A percentile compares a stretch with the other conserved stretches of the same genome.
phyloP scores from a whole-genome alignment of 805 yeast genomes.

The Lipomyces kockii region DNA sequence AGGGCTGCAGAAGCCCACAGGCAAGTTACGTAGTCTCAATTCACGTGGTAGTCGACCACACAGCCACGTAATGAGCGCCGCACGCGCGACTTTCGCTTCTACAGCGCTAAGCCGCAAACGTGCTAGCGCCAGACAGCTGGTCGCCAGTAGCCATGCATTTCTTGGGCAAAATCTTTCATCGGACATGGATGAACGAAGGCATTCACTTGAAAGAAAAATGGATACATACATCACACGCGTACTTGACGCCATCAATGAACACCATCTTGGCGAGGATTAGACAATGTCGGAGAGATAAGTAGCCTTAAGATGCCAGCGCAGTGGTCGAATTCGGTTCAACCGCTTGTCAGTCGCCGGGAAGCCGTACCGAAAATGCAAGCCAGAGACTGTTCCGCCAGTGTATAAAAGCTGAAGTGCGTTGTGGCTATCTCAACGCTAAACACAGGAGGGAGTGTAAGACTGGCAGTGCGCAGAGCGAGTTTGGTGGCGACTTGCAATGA shows the following conservation, averaged over 20 bases:
- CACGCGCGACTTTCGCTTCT: not conserved
- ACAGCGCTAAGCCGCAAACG: not conserved
- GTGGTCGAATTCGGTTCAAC: not conserved
- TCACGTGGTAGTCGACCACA: not conserved
- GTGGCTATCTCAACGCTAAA: not conserved
- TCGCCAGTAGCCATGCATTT: not conserved
- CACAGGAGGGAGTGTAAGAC: not conserved
- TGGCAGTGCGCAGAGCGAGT: not conserved
- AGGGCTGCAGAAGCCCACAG: not conserved
- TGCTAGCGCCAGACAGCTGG: conserved; percentile 4
- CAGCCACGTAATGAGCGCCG: not conserved
- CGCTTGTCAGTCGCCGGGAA: not conserved
- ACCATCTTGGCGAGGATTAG: conserved; percentile 60
- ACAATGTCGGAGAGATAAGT: not conserved
- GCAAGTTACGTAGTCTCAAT: not conserved
- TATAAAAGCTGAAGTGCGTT: not conserved
- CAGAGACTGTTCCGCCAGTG: not conserved
- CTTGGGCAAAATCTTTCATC: not conserved
- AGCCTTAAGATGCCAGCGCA: not conserved
- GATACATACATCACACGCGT: conserved; percentile 73
- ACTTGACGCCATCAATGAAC: conserved; percentile 86
- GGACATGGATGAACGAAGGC: not conserved
- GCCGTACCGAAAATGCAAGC: not conserved
- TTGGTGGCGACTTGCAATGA: not conserved
- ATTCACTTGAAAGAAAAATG: not conserved